These are phyloP conservation scores for Solanum paucissectum DNA, from an alignment of 257 asterid genomes.

Conservation along the genomic window DNA sequence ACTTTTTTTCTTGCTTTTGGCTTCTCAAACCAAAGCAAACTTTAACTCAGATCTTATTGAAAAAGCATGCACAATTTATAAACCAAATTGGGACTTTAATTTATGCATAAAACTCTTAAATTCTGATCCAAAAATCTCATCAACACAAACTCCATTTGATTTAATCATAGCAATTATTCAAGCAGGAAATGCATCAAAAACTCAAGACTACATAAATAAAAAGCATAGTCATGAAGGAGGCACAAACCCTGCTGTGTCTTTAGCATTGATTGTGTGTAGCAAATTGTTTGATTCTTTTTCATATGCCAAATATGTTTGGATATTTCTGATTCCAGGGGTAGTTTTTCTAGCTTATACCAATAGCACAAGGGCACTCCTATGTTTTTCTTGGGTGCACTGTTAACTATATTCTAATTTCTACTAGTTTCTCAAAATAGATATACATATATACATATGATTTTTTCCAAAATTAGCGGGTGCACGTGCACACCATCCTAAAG, in stretches of 20 bases:
- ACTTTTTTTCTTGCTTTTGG: not conserved
- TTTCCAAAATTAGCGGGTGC: too few species aligned
- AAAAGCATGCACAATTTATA: not conserved
- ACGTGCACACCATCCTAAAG: too few species aligned
- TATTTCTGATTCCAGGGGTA: too few species aligned
- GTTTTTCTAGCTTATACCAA: too few species aligned
- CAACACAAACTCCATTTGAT: not conserved
- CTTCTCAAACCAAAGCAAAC: not conserved
- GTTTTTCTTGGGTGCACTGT: too few species aligned
- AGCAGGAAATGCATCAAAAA: not conserved
- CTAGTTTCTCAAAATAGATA: too few species aligned
- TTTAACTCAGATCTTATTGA: not conserved
- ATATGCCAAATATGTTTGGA: not conserved
- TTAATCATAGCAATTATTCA: not conserved
- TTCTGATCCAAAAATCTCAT: not conserved
- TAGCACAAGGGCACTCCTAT: too few species aligned
- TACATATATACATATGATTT: too few species aligned
- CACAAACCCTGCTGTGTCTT: not conserved
- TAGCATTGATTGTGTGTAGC: not conserved
- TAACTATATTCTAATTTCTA: too few species aligned
- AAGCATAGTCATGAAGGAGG: not conserved
- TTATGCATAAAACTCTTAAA: not conserved
- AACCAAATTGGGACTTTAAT: not conserved
- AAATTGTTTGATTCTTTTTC: not conserved
- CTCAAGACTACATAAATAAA: not conserved